Evolutionary conservation across 768 basidiomycete species (phyloP).

Genomic region (Sarcodon sp.): DNA sequence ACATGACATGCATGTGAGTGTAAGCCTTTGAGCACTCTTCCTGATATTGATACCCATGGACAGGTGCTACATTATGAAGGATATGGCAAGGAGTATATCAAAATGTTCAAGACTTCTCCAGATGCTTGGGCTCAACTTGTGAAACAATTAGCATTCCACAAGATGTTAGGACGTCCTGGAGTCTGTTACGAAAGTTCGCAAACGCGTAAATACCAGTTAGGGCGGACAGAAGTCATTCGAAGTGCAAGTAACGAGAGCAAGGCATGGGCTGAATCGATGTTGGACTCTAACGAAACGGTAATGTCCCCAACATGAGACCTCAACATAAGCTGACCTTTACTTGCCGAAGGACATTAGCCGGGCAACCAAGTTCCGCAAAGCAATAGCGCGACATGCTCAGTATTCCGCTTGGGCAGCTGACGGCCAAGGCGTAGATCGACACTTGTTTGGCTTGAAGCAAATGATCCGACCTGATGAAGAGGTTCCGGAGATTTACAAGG

Average conservation of each 20-base stretch:
- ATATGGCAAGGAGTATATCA: constrained; percentile 83
- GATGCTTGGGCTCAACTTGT: constrained; percentile 94
- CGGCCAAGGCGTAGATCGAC: constrained; percentile 90
- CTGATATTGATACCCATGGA: not conserved
- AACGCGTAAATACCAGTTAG: constrained; percentile 83
- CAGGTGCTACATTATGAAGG: constrained; percentile 59
- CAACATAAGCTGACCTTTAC: not conserved
- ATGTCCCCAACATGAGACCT: not conserved
- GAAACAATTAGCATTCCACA: constrained; percentile 92
- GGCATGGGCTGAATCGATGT: constrained; percentile 86
- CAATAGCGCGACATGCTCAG: constrained; percentile 71
- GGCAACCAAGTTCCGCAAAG: constrained; percentile 56
- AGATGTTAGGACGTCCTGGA: constrained; percentile 62
- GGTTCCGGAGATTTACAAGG: constrained; percentile 62
- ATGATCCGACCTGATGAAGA: constrained; percentile 61
- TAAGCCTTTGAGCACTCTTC: not conserved
- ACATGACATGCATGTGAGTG: constrained; percentile 56
- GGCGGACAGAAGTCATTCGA: constrained; percentile 92
- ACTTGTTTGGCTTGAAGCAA: constrained; percentile 89
- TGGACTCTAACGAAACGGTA: constrained; percentile 37
- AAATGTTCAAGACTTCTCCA: constrained; percentile 71
- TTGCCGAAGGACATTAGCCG: constrained; percentile 30
- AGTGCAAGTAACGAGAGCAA: constrained; percentile 73
- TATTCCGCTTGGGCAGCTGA: constrained; percentile 90
- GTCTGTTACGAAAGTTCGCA: constrained; percentile 91